These are phyloP conservation scores for Rhodofomes roseus DNA, from an alignment of 1,284 basidiomycete genomes.

Conservation along the genomic window DNA sequence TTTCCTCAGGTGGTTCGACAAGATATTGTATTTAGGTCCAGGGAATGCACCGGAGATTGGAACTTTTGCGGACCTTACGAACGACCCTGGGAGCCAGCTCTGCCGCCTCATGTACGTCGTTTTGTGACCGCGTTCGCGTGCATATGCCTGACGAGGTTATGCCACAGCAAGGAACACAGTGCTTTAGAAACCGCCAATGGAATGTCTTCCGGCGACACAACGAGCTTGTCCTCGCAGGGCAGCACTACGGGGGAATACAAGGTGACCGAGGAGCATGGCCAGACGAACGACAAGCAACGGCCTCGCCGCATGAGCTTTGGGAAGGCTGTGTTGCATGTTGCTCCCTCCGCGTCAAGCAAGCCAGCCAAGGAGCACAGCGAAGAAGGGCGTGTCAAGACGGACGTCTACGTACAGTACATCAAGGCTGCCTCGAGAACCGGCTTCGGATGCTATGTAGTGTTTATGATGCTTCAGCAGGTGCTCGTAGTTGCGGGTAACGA, in stretches of 20 bases:
- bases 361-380: constrained; percentile 82
- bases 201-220: too few relatives aligned
- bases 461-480: constrained; percentile 51
- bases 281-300: constrained; percentile 49
- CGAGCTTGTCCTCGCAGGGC: too few relatives aligned
- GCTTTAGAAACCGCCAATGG: too few relatives aligned
- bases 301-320: constrained; percentile 47
- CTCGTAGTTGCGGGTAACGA: constrained; percentile 59
- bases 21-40: constrained; percentile 75
- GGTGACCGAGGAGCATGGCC: too few relatives aligned
- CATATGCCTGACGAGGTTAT: too few relatives aligned
- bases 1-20: constrained; percentile 79
- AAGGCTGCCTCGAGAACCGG: constrained; percentile 74
- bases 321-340: constrained; percentile 49
- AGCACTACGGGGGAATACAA: too few relatives aligned
- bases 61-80: constrained; percentile 62
- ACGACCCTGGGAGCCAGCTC: constrained; percentile 65
- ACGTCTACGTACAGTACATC: constrained; percentile 80
- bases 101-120: constrained; percentile 87
- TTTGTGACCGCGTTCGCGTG: too few relatives aligned
- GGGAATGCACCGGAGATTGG: constrained; percentile 85
- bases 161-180: too few relatives aligned
- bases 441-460: constrained; percentile 64
- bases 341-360: too few relatives aligned
- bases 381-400: constrained; percentile 76